phyloP scores from a whole-genome alignment of 768 basidiomycete genomes.

The Trametes sanguinea region DNA sequence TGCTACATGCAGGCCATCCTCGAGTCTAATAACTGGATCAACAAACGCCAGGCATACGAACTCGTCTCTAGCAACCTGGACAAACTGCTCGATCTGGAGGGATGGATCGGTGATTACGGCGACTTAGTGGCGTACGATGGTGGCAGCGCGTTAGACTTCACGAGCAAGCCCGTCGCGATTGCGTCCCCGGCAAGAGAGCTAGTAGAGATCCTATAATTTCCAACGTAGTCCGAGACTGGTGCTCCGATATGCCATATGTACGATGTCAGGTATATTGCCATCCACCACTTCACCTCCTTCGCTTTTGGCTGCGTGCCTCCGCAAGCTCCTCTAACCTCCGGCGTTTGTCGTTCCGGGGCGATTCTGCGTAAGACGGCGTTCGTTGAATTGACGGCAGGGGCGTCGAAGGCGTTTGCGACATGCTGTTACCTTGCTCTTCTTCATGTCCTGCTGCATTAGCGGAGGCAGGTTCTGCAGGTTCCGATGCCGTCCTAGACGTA shows the following conservation, averaged over 20 bases:
- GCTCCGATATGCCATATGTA: background rate
- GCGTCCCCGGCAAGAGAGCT: constrained; percentile 28
- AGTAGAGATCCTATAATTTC: constrained; percentile 33
- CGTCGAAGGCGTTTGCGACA: background rate
- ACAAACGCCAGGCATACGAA: constrained; percentile 37
- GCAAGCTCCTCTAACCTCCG: constrained; percentile 38
- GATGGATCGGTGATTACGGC: constrained; percentile 38
- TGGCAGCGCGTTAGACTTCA: constrained; percentile 31
- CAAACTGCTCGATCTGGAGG: constrained; percentile 43
- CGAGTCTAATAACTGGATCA: constrained; percentile 41
- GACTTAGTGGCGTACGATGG: constrained; percentile 36
- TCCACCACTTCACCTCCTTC: background rate
- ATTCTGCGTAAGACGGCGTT: constrained; percentile 31
- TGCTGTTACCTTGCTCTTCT: background rate
- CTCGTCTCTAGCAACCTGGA: constrained; percentile 46
- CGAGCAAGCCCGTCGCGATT: constrained; percentile 36
- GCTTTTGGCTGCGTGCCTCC: constrained; percentile 28
- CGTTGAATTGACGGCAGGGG: constrained; percentile 14
- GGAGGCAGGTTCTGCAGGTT: too few relatives aligned
- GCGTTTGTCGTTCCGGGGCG: constrained; percentile 38
- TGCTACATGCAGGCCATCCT: constrained; percentile 38
- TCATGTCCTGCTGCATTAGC: background rate
- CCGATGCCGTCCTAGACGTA: background rate
- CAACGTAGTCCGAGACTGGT: background rate
- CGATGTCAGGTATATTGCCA: background rate